Percentiles rank a stretch among this genome's conserved stretches.
Conservation (phyloP, 148 eudicot species). For the Spergularia bocconei region DNA sequence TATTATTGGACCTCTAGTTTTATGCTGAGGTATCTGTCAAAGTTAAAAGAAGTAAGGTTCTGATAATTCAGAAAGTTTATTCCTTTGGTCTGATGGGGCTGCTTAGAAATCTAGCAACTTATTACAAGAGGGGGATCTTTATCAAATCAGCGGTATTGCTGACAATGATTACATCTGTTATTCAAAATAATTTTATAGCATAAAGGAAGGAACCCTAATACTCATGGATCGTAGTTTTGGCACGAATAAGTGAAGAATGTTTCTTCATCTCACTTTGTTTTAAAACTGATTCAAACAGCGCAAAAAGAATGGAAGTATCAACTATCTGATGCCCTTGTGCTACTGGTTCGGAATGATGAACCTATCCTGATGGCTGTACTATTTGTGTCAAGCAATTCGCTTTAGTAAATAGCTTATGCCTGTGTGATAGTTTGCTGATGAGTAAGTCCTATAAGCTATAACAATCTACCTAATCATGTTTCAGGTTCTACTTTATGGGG, state of each 20-base stretch:
- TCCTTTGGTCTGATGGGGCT: background rate
- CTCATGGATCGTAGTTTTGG: background rate
- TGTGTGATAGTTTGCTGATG: background rate
- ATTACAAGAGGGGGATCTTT: background rate
- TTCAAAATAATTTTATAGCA: background rate
- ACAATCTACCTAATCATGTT: slow-evolving; percentile 6
- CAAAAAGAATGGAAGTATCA: background rate
- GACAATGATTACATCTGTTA: background rate
- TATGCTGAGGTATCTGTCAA: background rate
- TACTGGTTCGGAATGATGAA: background rate
- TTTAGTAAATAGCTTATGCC: background rate
- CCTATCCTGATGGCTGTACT: background rate
- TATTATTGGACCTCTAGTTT: background rate
- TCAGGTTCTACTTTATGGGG: slow-evolving; percentile 70
- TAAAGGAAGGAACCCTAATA: background rate
- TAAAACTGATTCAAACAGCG: background rate
- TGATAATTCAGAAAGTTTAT: background rate
- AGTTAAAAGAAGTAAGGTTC: background rate
- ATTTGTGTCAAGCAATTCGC: background rate
- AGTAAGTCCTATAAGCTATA: background rate
- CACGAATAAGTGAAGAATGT: background rate
- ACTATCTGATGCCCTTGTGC: background rate
- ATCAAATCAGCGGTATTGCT: background rate
- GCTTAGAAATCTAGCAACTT: slow-evolving; percentile 18
- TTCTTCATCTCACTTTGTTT: background rate